Evolutionary conservation across 2,329 filamentous ascomycete species (phyloP), one percentile per base, ranked within the genome.

Genomic region (Ciborinia camelliae): DNA sequence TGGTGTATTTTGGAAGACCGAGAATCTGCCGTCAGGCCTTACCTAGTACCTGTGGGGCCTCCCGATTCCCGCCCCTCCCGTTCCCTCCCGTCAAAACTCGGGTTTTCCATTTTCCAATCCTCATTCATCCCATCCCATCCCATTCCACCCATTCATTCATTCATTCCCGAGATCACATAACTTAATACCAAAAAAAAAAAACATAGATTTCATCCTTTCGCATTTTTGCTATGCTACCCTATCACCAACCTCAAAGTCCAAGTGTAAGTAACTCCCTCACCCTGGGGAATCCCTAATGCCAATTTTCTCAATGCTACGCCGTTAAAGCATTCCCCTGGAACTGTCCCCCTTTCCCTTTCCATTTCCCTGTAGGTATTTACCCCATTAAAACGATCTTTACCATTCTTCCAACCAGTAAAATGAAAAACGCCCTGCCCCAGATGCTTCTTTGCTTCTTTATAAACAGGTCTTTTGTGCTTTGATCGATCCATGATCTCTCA

Each of bases 221-320:
- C 55, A 59, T 47, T 45, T 18, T 47, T 37, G 26, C n/a, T 48
- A 59, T 59, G 55, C 55, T 59, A 59, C 41, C 55, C 30, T 26
- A 47, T 14, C 41, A 59, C n/a, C 41, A 59, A 47, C n/a, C 20
- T 37, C n/a, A 35, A 58, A 47, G n/a, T 32, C 47, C 30, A 47
- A 26, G 43, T 32, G 45, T 47, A 35, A 59, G 28, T 59, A 59
- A 48, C 41, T 59, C 55, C 41, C 41, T 59, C 14, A 47, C 55
- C 55, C 15, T 35, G 55, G 55, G 55, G 41, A 59, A 59, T 59
- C 55, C 55, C 30, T 59, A 35, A 59, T 59, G 55, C 41, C 47
- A 37, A 47, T 37, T 48, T 41, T 59, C 28, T 58, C 28, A 18
- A 59, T 47, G 41, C 41, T 59, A 35, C 55, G 55, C 41, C 55